Evolutionary conservation across 2,329 filamentous ascomycete genomes (phyloP), one percentile per base, ranked within the genome.

Genomic region (Rutstroemia sp.): DNA sequence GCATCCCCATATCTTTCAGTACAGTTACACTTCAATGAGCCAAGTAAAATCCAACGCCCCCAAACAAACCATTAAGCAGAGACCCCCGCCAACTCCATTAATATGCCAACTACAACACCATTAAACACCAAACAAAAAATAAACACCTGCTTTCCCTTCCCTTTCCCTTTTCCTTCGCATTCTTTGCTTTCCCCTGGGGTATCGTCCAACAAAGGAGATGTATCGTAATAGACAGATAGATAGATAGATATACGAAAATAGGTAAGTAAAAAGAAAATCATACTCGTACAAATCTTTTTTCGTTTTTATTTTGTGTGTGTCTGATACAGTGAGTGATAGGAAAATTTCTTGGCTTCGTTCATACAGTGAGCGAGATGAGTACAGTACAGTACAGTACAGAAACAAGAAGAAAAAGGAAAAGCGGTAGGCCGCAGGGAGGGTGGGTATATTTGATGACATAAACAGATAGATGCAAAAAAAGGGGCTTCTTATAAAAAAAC

Each of bases 171-270:
- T 27, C 37, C 34, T 49, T 49, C 37, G 4, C 8, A n/a, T n/a
- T 16, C 19, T 45, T 45, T 45, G 42, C 42, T 45, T 45, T 45
- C 23, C 42, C 42, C 14, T 42, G 25, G 30, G 45, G 17, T 42
- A 50, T 54, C 17, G 34, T 42, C n/a, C 8, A 42, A 54, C 45
- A 54, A 49, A 54, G 34, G 45, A 48, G 34, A 54, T n/a, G 19
- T 19, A 23, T 23, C 23, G 23, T 23, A 23, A 23, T 23, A 23
- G n/a, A 48, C 19, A 48, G 44, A 19, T 41, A 6, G 16, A n/a
- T 7, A 41, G 27, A 30, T 30, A 30, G 27, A 30, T 30, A 41
- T 17, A 41, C 38, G 38, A 41, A 41, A 16, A 23, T 23, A 16
- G 14, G 17, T 3, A n/a, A n/a, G n/a, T n/a, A 10, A 41, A 41